Base-by-base conservation (phyloP, 1,139 yeast genomes). In the Suhomyces chickasaworum region DNA sequence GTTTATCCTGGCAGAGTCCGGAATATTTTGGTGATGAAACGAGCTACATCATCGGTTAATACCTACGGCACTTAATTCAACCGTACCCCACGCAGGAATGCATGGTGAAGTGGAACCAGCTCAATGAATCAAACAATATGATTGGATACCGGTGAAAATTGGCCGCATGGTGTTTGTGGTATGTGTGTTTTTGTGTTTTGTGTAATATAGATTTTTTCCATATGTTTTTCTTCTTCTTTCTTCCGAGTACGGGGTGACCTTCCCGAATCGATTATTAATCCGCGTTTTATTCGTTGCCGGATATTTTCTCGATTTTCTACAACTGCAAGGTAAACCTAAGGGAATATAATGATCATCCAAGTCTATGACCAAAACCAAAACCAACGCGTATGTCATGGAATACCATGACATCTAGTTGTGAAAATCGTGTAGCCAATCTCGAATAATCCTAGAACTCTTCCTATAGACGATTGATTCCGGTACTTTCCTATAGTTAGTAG, bases 191-290 rank as follows among this genome's bases (percentile, higher is more conserved):
- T 22, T 32, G 36, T 17, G 21, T 13, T 32, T 32, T 32, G 36
- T 32, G 36, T 17, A 3, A 6, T 4, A 7, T 17, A 23, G 20
- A 15, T 17, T 3, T 32, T 27, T 37, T 27, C 17, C 20, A 33
- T 34, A 27, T 37, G 17, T 16, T 37, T 9, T 37, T 27, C 17
- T 29, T 34, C 40, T 18, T 37, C 18, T 16, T 37, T 9, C 39
- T 17, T 27, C 32, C 39, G 29, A 25, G 30, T 25, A 23, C 20
- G 20, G 30, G 12, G 25, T 12, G 20, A 17, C 27, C 39, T 10
- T 18, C 21, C 22, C 12, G 4, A 13, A n/a, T 17, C 37, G 18
- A 23, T 37, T 17, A 29, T 37, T 37, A 37, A 37, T 37, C 40
- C 40, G 40, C 40, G 25, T 13, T 15, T 2, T n/a, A n/a, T n/a